Conservation (phyloP, 2,329 filamentous ascomycete genomes). For the Ampelomyces quisqualis region DNA sequence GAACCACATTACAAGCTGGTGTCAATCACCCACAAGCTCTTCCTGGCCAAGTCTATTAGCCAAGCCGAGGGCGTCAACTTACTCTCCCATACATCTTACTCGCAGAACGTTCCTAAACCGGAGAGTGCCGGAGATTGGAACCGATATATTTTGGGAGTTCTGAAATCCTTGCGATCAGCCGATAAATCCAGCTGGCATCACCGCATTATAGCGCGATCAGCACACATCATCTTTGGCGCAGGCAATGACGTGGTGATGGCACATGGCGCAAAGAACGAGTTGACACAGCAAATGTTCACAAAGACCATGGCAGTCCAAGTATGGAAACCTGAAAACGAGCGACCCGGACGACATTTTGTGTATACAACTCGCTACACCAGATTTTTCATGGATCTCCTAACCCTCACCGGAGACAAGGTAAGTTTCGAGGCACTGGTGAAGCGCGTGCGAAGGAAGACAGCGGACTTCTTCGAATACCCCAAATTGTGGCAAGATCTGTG, state of each 20-base stretch:
- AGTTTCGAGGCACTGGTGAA: slow-evolving; percentile 78
- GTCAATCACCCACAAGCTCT: slow-evolving; percentile 78
- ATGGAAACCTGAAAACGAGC: slow-evolving; percentile 89
- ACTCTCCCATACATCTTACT: slow-evolving; percentile 57
- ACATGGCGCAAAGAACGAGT: slow-evolving; percentile 69
- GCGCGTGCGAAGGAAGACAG: slow-evolving; percentile 76
- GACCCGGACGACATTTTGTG: slow-evolving; percentile 83
- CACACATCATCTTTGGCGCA: slow-evolving; percentile 62
- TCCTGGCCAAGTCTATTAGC: slow-evolving; percentile 53
- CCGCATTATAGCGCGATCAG: slow-evolving; percentile 77
- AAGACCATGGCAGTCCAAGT: slow-evolving; percentile 95
- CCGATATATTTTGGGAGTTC: slow-evolving; percentile 62
- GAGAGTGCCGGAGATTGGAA: slow-evolving; percentile 57
- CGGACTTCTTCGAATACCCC: slow-evolving; percentile 67
- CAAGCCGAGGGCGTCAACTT: slow-evolving; percentile 52
- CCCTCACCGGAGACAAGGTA: slow-evolving; percentile 70
- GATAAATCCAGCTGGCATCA: slow-evolving; percentile 97
- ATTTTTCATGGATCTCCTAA: slow-evolving; percentile 75
- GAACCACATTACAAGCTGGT: slow-evolving; percentile 93
- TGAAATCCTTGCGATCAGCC: slow-evolving; percentile 62
- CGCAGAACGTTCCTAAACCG: slow-evolving; percentile 53
- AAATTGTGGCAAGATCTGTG: slow-evolving; percentile 65
- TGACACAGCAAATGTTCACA: slow-evolving; percentile 83
- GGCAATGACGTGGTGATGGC: slow-evolving; percentile 54
- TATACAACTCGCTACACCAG: slow-evolving; percentile 85